Conservation (phyloP, 306 rosid species). For the Parietaria judaica region DNA sequence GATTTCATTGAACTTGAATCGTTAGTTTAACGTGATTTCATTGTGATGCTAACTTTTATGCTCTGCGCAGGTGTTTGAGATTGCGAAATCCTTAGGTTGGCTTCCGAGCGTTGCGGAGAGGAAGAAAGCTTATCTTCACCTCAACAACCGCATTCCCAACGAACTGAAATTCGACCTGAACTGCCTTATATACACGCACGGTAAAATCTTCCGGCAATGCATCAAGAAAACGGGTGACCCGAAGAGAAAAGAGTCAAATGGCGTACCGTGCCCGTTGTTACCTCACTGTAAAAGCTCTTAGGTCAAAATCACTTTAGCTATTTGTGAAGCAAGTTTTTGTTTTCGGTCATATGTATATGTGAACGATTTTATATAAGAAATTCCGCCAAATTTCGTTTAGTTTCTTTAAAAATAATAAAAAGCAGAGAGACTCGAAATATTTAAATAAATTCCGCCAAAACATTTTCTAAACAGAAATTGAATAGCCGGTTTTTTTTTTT, state of each 20-base stretch:
- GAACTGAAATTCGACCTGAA: constrained; percentile 84
- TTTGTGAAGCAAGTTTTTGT: too few relatives aligned
- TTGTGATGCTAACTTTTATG: neutral
- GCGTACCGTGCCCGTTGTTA: constrained; percentile 50
- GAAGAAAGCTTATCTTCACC: constrained; percentile 79
- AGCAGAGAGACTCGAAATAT: too few relatives aligned
- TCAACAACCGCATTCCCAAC: constrained; percentile 69
- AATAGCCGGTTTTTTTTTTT: too few relatives aligned
- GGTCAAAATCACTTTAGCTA: neutral
- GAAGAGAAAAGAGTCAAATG: constrained; percentile 23
- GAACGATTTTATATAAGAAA: too few relatives aligned
- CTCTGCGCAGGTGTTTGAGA: constrained; percentile 66
- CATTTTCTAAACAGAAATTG: too few relatives aligned
- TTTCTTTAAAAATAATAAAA: too few relatives aligned
- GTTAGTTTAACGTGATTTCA: too few relatives aligned
- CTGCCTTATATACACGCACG: constrained; percentile 81
- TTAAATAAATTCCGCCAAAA: too few relatives aligned
- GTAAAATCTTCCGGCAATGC: constrained; percentile 67
- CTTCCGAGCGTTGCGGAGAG: constrained; percentile 68
- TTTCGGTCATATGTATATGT: too few relatives aligned
- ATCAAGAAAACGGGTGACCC: constrained; percentile 39
- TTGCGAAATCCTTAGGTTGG: constrained; percentile 72
- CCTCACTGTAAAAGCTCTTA: constrained; percentile 25
- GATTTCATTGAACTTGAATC: too few relatives aligned
- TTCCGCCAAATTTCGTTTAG: too few relatives aligned